Conservation (phyloP, 2,329 filamentous ascomycete species). For the Cordyceps fumosorosea region DNA sequence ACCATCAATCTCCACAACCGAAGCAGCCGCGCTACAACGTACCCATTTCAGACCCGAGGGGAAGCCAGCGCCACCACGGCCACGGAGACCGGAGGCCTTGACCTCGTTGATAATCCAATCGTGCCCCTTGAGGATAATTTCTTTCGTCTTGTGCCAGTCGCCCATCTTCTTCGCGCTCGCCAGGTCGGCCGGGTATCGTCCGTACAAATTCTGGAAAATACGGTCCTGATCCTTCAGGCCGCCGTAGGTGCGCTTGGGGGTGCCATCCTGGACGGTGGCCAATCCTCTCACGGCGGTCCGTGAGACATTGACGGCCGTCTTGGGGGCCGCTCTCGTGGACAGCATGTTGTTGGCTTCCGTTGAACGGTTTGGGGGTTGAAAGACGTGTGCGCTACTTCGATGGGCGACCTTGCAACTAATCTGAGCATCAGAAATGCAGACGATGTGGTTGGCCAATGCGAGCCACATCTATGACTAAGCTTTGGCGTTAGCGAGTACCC, state of each 20-base stretch:
- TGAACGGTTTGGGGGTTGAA: slow-evolving; percentile 24
- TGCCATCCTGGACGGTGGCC: slow-evolving; percentile 71
- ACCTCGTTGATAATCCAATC: slow-evolving; percentile 98
- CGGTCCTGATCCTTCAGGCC: slow-evolving; percentile 93
- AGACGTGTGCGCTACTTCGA: slow-evolving; percentile 31
- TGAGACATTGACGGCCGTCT: slow-evolving; percentile 33
- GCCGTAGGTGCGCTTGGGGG: slow-evolving; percentile 68
- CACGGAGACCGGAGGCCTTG: slow-evolving; percentile 91
- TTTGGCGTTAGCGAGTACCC: slow-evolving; percentile 25
- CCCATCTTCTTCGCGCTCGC: slow-evolving; percentile 96
- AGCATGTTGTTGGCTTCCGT: slow-evolving; percentile 34
- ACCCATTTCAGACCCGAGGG: slow-evolving; percentile 99
- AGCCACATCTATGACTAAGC: slow-evolving; percentile 23
- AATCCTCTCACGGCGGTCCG: slow-evolving; percentile 57
- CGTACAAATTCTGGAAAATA: slow-evolving; percentile 98
- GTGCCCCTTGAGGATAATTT: slow-evolving; percentile 93
- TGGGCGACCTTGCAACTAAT: slow-evolving; percentile 22
- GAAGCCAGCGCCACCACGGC: slow-evolving; percentile 95
- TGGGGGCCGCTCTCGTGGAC: slow-evolving; percentile 37
- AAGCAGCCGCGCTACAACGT: slow-evolving; percentile 32
- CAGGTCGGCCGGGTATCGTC: slow-evolving; percentile 82
- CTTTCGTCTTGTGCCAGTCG: slow-evolving; percentile 99
- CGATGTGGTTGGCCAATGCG: slow-evolving; percentile 37
- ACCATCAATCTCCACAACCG: not conserved
- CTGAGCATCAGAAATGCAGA: slow-evolving; percentile 32